A percentile compares a stretch with the other conserved stretches of the same genome.
Evolutionary conservation across 2,329 filamentous ascomycete species (phyloP).

Genomic region (Hypomyces perniciosus): DNA sequence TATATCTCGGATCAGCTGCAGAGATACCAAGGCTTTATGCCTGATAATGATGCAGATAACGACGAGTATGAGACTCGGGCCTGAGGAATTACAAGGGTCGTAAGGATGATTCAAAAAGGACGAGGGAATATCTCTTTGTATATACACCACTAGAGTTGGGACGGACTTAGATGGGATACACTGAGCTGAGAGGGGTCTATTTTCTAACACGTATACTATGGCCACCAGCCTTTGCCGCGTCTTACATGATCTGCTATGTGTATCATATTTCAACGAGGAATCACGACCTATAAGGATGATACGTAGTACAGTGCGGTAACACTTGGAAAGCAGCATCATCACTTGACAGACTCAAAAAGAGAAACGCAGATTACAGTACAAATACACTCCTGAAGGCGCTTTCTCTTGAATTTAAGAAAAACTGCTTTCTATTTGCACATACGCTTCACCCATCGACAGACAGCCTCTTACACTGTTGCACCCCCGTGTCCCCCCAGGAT

Average conservation of each 20-base stretch:
- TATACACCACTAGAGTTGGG: background rate
- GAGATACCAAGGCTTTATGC: conserved; percentile 47
- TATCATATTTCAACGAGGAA: no score
- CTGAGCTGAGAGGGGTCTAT: no score
- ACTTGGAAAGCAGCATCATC: no score
- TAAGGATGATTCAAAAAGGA: background rate
- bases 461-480: conserved; percentile 12
- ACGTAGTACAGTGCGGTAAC: no score
- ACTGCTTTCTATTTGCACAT: conserved; percentile 18
- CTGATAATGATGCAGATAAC: conserved; percentile 19
- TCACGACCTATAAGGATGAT: no score
- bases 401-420: conserved; percentile 8
- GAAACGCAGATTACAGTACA: background rate
- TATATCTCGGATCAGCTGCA: conserved; percentile 80
- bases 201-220: no score
- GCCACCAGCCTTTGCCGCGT: no score
- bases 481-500: background rate
- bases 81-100: conserved; percentile 7
- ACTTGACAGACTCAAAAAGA: background rate
- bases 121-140: background rate
- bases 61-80: conserved; percentile 45
- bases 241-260: no score
- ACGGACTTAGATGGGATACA: background rate
- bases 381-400: background rate
- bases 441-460: conserved; percentile 10